phyloP scores from a whole-genome alignment of 345 rosid species.

The Camelina laxa region DNA sequence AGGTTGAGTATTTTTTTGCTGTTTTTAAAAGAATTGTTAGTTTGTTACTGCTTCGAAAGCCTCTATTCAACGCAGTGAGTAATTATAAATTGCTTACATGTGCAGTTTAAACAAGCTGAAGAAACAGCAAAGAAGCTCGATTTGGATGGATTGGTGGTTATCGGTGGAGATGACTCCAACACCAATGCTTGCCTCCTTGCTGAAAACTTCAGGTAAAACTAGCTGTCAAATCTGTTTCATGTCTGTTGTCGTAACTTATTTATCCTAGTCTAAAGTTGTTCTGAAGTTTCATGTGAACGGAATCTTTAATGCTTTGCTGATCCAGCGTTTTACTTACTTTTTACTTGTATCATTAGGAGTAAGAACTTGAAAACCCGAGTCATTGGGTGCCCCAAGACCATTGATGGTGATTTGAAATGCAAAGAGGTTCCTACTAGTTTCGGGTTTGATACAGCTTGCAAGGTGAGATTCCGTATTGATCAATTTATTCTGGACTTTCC shows the following conservation, averaged over 20 bases:
- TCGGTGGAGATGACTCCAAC: slow-evolving; percentile 99
- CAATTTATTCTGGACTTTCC: neutral
- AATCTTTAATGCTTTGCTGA: neutral
- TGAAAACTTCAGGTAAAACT: slow-evolving; percentile 81
- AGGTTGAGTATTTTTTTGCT: slow-evolving; percentile 49
- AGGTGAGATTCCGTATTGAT: slow-evolving; percentile 52
- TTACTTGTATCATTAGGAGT: slow-evolving; percentile 50
- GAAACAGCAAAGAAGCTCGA: slow-evolving; percentile 88
- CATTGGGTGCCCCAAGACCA: slow-evolving; percentile 99
- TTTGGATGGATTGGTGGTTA: slow-evolving; percentile 92
- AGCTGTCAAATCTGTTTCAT: neutral
- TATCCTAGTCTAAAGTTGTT: slow-evolving; percentile 1
- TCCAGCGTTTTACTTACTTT: neutral
- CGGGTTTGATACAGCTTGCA: slow-evolving; percentile 99
- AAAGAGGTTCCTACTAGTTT: slow-evolving; percentile 98
- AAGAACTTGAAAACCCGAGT: slow-evolving; percentile 86
- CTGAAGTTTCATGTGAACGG: neutral
- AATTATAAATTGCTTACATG: slow-evolving; percentile 19
- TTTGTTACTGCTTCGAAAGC: neutral
- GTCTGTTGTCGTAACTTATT: neutral
- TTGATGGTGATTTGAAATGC: slow-evolving; percentile 98
- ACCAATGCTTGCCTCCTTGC: slow-evolving; percentile 99
- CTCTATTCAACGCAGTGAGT: neutral
- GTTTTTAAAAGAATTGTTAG: neutral
- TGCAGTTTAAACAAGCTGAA: slow-evolving; percentile 98